Base-by-base conservation (phyloP, 768 basidiomycete genomes). In the Rhizopogon salebrosus region DNA sequence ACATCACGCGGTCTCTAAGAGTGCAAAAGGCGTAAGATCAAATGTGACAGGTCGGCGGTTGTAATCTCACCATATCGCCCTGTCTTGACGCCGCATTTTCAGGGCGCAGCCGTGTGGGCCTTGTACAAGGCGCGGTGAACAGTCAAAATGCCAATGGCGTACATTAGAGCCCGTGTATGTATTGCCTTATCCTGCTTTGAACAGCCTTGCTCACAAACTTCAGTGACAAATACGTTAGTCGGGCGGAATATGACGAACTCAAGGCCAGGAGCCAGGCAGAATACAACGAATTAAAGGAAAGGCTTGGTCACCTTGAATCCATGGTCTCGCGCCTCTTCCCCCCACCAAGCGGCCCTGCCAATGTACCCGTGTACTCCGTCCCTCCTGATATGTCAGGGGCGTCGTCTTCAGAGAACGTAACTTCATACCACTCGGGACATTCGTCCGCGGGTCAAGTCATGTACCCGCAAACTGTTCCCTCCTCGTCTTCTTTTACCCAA, bases 21-120 rank as follows among this genome's bases (percentile, higher is more conserved):
- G 67, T 92, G 89, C 68, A 92, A 92, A 68, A 73, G 89, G 61
- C 79, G 89, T 39, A 92, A 92, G 75, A 92, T 92, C 69, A 88
- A 87, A 65, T 92, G 90, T 68, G 89, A 92, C 73, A 87, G 87
- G 86, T 64, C 62, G 74, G 58, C 43, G 34, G 55, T 51, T 57
- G 49, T 64, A 16, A 18, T 50, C 27, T 41, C 51, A 10, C 48
- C 49, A 7, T 31, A 11, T 57, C 57, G 38, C 60, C 1, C 35
- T 34, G 7, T 39, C 29, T 55, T 72, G 54, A 70, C 64, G 51
- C 54, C 57, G 55, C 59, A 50, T 61, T 46, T 55, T 35, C 61
- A 89, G 90, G 65, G 76, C 80, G 13, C 87, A 89, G 59, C 90
- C 90, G 46, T 93, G 90, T 68, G 82, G 84, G 13, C 89, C 89